Base-by-base conservation (phyloP, 164 flowering plant genomes). In the Macadamia integrifolia region DNA sequence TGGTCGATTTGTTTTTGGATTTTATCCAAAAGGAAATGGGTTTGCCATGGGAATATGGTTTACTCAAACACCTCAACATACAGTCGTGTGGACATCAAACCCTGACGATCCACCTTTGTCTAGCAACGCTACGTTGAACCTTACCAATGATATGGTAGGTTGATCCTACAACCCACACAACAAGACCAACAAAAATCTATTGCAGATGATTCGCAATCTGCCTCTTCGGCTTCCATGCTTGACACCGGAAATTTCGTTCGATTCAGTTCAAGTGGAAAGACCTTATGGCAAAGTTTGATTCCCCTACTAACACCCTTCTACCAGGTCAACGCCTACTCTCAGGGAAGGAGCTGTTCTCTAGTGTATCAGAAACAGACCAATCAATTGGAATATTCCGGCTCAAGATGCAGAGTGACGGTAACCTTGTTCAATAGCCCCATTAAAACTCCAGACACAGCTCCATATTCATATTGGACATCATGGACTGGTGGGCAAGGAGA, bases 321-420 rank as follows among this genome's bases (percentile, higher is more conserved):
- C 71, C 40, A 50, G 60, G 71, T 18, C 71, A 61, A 31, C 59
- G 35, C 6, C 18, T 53, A 4, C 17, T 1, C 17, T 1, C 57
- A 53, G 57, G 18, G n/a, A 14, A 14, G 17, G n/a, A 11, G 57
- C 57, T 53, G 57, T 11, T 53, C n/a, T 53, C 57, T 53, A 68
- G 69, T 7, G 29, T 46, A 9, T 71, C 75, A 6, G 64, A 59
- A 60, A 40, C 62, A 1, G 46, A 71, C 28, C 62, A 48, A 50
- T 69, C 79, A 1, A 58, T 76, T 0, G 76, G 79, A 10, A 60
- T 49, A 1, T 76, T 72, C 58, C 76, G 74, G 10, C 71, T 76
- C 17, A 35, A 17, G 50, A 76, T 76, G 79, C 79, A 76, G 42
- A 1, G 11, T 1, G 79, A 76, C 60, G 79, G 79, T 3, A 48